phyloP scores from a whole-genome alignment of 2,329 filamentous ascomycete genomes.

The Colletotrichum sp. region DNA sequence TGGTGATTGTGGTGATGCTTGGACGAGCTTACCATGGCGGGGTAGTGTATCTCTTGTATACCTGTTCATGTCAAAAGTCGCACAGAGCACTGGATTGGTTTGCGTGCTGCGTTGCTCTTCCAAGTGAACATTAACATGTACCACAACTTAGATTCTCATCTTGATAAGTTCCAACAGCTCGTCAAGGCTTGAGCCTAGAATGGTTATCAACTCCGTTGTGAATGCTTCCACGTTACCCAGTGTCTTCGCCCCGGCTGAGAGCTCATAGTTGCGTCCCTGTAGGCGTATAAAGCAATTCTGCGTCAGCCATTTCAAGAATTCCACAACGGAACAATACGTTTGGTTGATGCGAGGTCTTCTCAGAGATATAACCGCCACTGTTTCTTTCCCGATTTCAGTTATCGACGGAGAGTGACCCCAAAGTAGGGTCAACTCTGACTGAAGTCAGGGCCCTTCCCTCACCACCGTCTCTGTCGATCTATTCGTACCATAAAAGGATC shows the following conservation, averaged over 20 bases:
- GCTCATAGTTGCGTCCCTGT: not conserved
- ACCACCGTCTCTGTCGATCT: not conserved
- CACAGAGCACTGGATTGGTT: not conserved
- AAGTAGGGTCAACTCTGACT: not conserved
- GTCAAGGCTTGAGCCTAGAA: rapidly evolving
- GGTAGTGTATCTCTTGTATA: not conserved
- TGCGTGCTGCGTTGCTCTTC: not conserved
- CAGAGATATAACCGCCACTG: rapidly evolving
- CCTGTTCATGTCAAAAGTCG: not conserved
- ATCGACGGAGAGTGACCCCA: not conserved
- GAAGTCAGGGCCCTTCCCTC: not conserved
- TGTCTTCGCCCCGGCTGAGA: not conserved
- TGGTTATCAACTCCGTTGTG: rapidly evolving
- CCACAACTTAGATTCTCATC: not conserved
- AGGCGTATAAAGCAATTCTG: not conserved
- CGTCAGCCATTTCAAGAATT: not conserved
- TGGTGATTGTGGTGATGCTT: rapidly evolving
- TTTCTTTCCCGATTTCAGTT: rapidly evolving
- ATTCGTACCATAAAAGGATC: rapidly evolving
- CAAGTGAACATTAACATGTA: rapidly evolving
- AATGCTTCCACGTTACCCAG: not conserved
- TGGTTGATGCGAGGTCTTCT: rapidly evolving
- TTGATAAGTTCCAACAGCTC: rapidly evolving
- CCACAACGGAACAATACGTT: not conserved
- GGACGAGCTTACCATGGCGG: rapidly evolving